Percentiles rank a stretch among this genome's conserved stretches.
These are phyloP conservation scores for Acmispon strigosus DNA, from an alignment of 306 rosid genomes.

Conservation along the genomic window DNA sequence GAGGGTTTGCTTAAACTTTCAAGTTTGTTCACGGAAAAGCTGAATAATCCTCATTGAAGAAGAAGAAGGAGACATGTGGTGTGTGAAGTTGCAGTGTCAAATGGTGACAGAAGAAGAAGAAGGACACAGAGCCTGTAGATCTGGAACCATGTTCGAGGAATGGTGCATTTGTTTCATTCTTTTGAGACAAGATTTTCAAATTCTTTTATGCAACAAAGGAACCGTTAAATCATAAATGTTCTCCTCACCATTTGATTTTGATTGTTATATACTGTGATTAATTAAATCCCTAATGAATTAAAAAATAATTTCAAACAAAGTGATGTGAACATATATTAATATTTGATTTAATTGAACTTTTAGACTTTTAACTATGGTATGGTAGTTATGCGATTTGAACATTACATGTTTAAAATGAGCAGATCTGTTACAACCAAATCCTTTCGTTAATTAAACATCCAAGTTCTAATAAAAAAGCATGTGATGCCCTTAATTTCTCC, in stretches of 20 bases:
- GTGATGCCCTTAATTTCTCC: too few species aligned
- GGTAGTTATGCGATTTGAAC: too few species aligned
- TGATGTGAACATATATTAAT: too few species aligned
- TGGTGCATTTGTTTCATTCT: background rate
- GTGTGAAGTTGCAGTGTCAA: background rate
- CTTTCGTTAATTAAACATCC: too few species aligned
- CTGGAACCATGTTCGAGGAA: background rate
- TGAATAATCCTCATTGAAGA: background rate
- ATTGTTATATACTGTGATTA: too few species aligned
- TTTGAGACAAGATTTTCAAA: slow-evolving; percentile 2
- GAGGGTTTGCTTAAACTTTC: background rate
- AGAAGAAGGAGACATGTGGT: background rate
- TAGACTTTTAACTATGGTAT: too few species aligned
- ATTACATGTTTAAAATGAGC: too few species aligned
- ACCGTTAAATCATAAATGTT: background rate
- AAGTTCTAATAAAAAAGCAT: too few species aligned
- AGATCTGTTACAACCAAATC: too few species aligned
- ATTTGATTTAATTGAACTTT: too few species aligned
- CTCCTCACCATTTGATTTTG: background rate
- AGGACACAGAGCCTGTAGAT: background rate
- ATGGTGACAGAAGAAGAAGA: background rate
- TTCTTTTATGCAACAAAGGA: background rate
- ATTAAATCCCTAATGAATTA: too few species aligned
- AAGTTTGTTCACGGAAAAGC: background rate
- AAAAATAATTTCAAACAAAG: too few species aligned